Base-by-base conservation (phyloP, 2,329 filamentous ascomycete genomes). In the Huntiella moniliformis region DNA sequence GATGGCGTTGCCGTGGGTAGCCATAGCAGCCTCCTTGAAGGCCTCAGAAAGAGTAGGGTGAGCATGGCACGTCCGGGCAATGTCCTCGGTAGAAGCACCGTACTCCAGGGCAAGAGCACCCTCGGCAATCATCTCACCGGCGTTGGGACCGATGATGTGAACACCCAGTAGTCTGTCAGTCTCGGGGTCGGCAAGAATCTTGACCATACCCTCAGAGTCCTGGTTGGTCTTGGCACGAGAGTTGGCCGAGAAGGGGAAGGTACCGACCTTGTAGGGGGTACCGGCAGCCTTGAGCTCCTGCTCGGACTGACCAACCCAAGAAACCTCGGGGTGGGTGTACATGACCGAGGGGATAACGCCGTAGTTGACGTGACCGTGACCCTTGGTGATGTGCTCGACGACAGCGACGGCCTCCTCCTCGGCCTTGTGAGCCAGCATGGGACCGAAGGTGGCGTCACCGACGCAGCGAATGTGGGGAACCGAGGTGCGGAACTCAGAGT, bases 11-110 rank as follows among this genome's bases (percentile, higher is more conserved):
- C 79, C 76, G 68, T 93, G 86, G 43, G 88, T 95, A 52, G 85
- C 83, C 91, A 98, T 96, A 55, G 91, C 91, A 58, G 91, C 91
- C 75, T 98, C 91, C 74, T 98, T 98, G 75, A 98, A 96, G 38
- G 91, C 91, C 70, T 98, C 91, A 17, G 88, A 79, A 50, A 98
- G 73, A 44, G 87, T 95, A 47, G 91, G 91, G 67, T 98, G 91
- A 47, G 91, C 91, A 66, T 98, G 91, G 66, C 84, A 91, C 53
- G 91, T 96, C 59, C 91, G 77, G 51, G 81, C 86, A 60, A 94
- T 84, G 63, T 95, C 91, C 68, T 98, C 91, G 57, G 78, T 87
- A 53, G 82, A 91, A 28, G 91, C 91, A 53, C 91, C 91, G 59
- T 98, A 98, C 69, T 98, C 91, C 43, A 98, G 70, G 48, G 91